A percentile compares a stretch with the other conserved stretches of the same genome.
Conservation (phyloP, 2,329 filamentous ascomycete genomes). For the Zymoseptoria ardabiliae region DNA sequence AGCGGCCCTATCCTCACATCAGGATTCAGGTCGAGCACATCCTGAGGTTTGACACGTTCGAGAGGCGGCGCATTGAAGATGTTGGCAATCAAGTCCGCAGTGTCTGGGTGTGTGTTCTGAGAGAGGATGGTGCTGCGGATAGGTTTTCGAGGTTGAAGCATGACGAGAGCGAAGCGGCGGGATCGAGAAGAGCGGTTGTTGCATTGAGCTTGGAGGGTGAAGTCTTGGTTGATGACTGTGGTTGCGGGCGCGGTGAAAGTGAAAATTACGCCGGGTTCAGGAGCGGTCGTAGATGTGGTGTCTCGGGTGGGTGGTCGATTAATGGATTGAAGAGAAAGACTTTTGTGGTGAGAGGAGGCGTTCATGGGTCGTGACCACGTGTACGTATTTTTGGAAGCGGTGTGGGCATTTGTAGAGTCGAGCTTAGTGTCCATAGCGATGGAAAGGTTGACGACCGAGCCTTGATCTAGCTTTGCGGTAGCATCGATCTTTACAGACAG, state of each 20-base stretch:
- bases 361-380: slow-evolving; percentile 23
- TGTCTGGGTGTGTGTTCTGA: slow-evolving; percentile 1
- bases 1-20: slow-evolving; percentile 68
- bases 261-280: slow-evolving; percentile 56
- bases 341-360: slow-evolving; percentile 11
- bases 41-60: slow-evolving; percentile 51
- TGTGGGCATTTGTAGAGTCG: slow-evolving; percentile 10
- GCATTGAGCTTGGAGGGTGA: slow-evolving; percentile 67
- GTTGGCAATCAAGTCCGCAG: slow-evolving; percentile 10
- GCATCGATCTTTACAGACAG: slow-evolving; percentile 17
- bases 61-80: slow-evolving; percentile 14
- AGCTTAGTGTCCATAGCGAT: slow-evolving; percentile 21
- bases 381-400: slow-evolving; percentile 14
- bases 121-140: not conserved
- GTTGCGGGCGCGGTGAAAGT: slow-evolving; percentile 60
- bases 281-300: not conserved
- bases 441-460: slow-evolving; percentile 16
- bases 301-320: slow-evolving; percentile 5
- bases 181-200: slow-evolving; percentile 59
- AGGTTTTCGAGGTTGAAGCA: slow-evolving; percentile 12
- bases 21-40: slow-evolving; percentile 67
- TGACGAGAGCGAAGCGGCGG: slow-evolving; percentile 63
- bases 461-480: slow-evolving; percentile 15
- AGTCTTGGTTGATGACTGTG: slow-evolving; percentile 58
- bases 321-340: slow-evolving; percentile 8